Conservation (phyloP, 2,329 filamentous ascomycete genomes). For the Ilyonectria sp. region DNA sequence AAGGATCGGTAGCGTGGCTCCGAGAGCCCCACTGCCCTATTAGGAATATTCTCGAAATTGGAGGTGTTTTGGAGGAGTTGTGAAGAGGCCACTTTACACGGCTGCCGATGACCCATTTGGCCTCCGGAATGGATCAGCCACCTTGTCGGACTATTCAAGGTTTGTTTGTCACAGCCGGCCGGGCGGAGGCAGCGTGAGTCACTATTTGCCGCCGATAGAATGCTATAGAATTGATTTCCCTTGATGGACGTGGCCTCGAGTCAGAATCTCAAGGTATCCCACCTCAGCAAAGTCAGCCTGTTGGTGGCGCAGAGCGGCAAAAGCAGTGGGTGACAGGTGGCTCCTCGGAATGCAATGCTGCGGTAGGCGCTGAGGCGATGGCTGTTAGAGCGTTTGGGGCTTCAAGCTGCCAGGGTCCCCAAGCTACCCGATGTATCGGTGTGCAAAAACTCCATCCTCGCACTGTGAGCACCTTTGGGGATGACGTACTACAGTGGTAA, state of each 20-base stretch:
- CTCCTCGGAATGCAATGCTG: conserved; percentile 9
- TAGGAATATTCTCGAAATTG: conserved; percentile 49
- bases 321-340: conserved; percentile 18
- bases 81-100: conserved; percentile 41
- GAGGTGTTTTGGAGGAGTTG: not conserved
- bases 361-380: conserved; percentile 22
- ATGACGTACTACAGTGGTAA: conserved; percentile 9
- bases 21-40: conserved; percentile 37
- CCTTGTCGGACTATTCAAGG: conserved; percentile 5
- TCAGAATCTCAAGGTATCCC: not conserved
- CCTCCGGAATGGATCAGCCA: conserved; percentile 14
- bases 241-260: not conserved
- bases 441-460: conserved; percentile 3
- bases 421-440: conserved; percentile 13
- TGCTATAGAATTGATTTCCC: conserved; percentile 2
- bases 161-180: conserved; percentile 6
- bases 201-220: conserved; percentile 33
- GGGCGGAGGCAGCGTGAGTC: conserved; percentile 36
- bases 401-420: conserved; percentile 6
- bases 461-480: conserved; percentile 39
- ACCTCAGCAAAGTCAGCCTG: conserved; percentile 3
- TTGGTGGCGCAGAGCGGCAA: conserved; percentile 5
- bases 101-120: conserved; percentile 7
- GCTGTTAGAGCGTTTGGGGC: conserved; percentile 25
- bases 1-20: conserved; percentile 42